Percentiles rank a stretch among this genome's conserved stretches.
These are phyloP conservation scores for Colletotrichum lindemuthianum DNA, from an alignment of 2,329 filamentous ascomycete genomes.

Conservation along the genomic window DNA sequence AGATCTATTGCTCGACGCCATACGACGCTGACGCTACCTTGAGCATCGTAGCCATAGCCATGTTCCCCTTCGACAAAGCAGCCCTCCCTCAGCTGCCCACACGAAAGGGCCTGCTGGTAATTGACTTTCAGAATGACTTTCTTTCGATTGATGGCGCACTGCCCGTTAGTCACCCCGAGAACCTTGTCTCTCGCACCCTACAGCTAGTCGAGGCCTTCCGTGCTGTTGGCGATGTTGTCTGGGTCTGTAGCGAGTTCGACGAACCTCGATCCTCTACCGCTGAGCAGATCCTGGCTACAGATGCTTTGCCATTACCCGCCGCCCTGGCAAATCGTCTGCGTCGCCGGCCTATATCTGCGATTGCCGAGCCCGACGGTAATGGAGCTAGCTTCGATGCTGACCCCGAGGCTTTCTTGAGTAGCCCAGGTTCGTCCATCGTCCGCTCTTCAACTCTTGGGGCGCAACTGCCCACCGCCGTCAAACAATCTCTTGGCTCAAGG, in stretches of 20 bases:
- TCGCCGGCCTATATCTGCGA: not conserved
- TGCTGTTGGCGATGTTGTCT: constrained; percentile 77
- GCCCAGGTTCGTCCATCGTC: constrained; percentile 54
- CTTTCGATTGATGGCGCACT: constrained; percentile 74
- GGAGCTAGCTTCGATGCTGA: constrained; percentile 37
- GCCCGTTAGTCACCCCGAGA: constrained; percentile 69
- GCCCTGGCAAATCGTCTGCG: constrained; percentile 40
- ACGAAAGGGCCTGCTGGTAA: constrained; percentile 78
- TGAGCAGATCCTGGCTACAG: constrained; percentile 59
- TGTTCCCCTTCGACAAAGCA: constrained; percentile 67
- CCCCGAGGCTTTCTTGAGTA: constrained; percentile 59
- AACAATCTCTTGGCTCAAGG: constrained; percentile 54
- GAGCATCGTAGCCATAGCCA: constrained; percentile 40
- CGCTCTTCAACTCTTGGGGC: constrained; percentile 55
- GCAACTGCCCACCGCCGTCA: constrained; percentile 55
- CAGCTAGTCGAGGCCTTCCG: constrained; percentile 79
- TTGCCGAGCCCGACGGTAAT: constrained; percentile 32
- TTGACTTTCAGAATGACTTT: constrained; percentile 95
- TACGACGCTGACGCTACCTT: not conserved
- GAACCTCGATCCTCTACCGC: constrained; percentile 67
- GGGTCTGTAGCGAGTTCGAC: constrained; percentile 82
- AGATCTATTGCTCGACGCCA: not conserved
- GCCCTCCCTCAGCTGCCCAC: constrained; percentile 66
- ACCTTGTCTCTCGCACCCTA: constrained; percentile 74
- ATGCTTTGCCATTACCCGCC: constrained; percentile 38